Conservation (phyloP, 192 early-diverging fungal species). For the Coemansia sp. region DNA sequence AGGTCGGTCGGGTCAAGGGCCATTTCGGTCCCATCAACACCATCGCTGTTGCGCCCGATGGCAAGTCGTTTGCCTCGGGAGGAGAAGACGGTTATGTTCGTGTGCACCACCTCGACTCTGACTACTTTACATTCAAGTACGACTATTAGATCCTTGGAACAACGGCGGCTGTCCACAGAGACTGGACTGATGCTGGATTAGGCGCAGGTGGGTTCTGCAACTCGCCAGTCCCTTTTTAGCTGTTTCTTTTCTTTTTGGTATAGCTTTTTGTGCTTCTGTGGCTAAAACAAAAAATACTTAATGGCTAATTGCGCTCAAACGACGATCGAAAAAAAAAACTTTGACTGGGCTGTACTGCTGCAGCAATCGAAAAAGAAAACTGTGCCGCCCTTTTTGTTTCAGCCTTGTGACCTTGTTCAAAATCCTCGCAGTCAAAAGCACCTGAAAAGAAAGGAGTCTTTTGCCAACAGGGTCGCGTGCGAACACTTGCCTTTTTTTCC, state of each 20-base stretch:
- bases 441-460: too few species aligned
- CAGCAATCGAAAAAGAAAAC: too few species aligned
- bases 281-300: too few species aligned
- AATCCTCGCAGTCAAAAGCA: too few species aligned
- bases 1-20: constrained; percentile 95
- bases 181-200: background rate
- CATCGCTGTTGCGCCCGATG: constrained; percentile 93
- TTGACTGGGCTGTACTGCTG: too few species aligned
- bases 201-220: background rate
- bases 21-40: constrained; percentile 99
- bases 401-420: too few species aligned
- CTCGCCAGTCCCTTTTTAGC: too few species aligned
- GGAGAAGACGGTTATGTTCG: constrained; percentile 99
- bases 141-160: constrained; percentile 31
- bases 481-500: background rate
- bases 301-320: too few species aligned
- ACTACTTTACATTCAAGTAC: constrained; percentile 94
- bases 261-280: too few species aligned
- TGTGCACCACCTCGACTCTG: constrained; percentile 92
- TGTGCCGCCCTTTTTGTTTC: too few species aligned
- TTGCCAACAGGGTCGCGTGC: background rate
- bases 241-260: too few species aligned
- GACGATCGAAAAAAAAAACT: too few species aligned
- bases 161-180: background rate
- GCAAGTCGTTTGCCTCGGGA: constrained; percentile 90